A percentile compares a stretch with the other conserved stretches of the same genome.
Conservation (phyloP, 208 protist genomes). For the Trypanosoma brucei region DNA sequence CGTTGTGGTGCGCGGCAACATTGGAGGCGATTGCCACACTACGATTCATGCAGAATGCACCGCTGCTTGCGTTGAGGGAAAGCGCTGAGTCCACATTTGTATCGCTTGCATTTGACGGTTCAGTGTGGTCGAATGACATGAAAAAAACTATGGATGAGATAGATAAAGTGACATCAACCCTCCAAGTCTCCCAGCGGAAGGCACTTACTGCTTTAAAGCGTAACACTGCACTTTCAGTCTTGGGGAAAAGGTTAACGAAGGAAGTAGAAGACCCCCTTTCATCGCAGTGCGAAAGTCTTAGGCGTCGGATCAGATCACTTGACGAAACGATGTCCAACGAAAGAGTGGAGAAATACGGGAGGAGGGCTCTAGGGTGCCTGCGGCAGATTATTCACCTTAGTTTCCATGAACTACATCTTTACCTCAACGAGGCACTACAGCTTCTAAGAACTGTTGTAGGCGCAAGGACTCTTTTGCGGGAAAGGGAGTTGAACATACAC, state of each 20-base stretch:
- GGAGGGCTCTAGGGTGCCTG: conserved; percentile 2
- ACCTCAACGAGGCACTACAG: conserved; percentile 61
- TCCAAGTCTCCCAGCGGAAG: conserved; percentile 10
- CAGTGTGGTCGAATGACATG: conserved; percentile 25
- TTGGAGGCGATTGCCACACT: conserved; percentile 76
- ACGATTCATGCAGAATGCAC: conserved; percentile 55
- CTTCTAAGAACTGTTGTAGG: conserved; percentile 32
- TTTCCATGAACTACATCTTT: conserved; percentile 59
- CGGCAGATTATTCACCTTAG: conserved; percentile 32
- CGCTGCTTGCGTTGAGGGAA: conserved; percentile 27
- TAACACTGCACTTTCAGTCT: neutral
- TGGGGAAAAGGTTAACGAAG: conserved; percentile 9
- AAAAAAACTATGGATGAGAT: conserved; percentile 19
- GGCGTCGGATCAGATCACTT: conserved; percentile 5
- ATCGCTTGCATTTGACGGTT: conserved; percentile 54
- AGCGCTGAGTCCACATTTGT: conserved; percentile 23
- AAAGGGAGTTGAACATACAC: conserved; percentile 46
- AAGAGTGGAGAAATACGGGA: conserved; percentile 1
- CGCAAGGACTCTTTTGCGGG: conserved; percentile 28
- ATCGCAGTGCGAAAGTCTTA: conserved; percentile 14
- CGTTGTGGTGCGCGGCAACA: conserved; percentile 70
- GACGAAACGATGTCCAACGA: neutral
- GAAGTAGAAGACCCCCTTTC: conserved; percentile 23
- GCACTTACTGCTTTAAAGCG: conserved; percentile 9
- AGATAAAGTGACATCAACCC: conserved; percentile 20